Conservation (phyloP, 2,329 filamentous ascomycete species). For the Sporothrix mexicana region DNA sequence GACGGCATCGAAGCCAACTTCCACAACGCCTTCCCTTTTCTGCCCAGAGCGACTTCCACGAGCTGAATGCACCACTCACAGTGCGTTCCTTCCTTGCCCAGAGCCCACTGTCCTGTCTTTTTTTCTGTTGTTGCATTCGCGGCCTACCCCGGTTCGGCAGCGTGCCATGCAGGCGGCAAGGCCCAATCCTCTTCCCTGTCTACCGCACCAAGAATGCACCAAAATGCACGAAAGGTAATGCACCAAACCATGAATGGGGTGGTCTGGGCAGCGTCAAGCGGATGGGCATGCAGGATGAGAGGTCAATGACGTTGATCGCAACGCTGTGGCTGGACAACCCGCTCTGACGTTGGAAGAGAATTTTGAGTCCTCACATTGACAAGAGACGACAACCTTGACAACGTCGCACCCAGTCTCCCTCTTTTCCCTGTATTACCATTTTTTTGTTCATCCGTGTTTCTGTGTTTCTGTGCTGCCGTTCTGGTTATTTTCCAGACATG, state of each 20-base stretch:
- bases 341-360: slow-evolving; percentile 20
- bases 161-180: slow-evolving; percentile 23
- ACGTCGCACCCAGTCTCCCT: background rate
- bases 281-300: slow-evolving; percentile 5
- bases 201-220: background rate
- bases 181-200: slow-evolving; percentile 23
- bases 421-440: background rate
- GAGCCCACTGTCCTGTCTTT: background rate
- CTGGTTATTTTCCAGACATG: background rate
- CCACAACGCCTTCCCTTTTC: background rate
- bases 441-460: background rate
- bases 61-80: background rate
- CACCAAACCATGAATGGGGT: slow-evolving; percentile 17
- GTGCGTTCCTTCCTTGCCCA: background rate
- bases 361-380: no score
- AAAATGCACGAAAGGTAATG: background rate
- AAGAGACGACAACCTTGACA: no score
- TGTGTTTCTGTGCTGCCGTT: background rate
- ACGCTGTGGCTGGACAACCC: slow-evolving; percentile 32
- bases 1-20: background rate
- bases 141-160: slow-evolving; percentile 16
- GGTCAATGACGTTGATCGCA: slow-evolving; percentile 33
- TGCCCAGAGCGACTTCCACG: slow-evolving; percentile 13
- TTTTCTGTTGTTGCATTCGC: background rate
- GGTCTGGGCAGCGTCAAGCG: slow-evolving; percentile 24